Percentiles rank a stretch among this genome's conserved stretches.
These are phyloP conservation scores for Aspergillus pseudonomiae DNA, from an alignment of 2,329 filamentous ascomycete species.

Conservation along the genomic window DNA sequence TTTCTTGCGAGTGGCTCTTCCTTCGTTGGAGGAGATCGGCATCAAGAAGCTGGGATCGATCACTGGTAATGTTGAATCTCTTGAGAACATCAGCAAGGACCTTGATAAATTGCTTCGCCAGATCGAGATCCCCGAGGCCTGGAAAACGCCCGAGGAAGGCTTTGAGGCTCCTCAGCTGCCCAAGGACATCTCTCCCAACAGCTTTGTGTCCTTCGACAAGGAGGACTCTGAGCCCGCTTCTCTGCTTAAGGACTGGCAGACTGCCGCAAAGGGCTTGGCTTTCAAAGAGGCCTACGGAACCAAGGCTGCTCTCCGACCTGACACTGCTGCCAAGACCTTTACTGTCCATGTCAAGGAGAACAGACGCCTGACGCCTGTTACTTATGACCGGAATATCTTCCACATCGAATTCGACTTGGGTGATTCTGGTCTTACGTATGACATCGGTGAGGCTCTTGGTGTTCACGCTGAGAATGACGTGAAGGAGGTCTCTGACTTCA, in stretches of 20 bases:
- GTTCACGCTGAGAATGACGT: slow-evolving; percentile 95
- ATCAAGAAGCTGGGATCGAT: slow-evolving; percentile 68
- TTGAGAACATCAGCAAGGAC: slow-evolving; percentile 62
- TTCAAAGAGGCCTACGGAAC: slow-evolving; percentile 96
- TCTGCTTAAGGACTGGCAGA: slow-evolving; percentile 75
- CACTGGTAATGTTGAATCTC: slow-evolving; percentile 61
- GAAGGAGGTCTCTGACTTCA: slow-evolving; percentile 78
- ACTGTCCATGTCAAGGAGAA: slow-evolving; percentile 94
- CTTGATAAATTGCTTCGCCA: slow-evolving; percentile 71
- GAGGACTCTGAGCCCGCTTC: slow-evolving; percentile 68
- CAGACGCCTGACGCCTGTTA: slow-evolving; percentile 81
- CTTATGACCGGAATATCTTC: slow-evolving; percentile 99
- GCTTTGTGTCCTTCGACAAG: slow-evolving; percentile 81
- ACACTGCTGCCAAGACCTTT: slow-evolving; percentile 81
- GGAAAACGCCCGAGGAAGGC: slow-evolving; percentile 68
- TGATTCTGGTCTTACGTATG: slow-evolving; percentile 86
- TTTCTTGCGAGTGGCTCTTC: slow-evolving; percentile 77
- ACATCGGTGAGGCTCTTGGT: slow-evolving; percentile 95
- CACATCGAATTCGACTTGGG: slow-evolving; percentile 99
- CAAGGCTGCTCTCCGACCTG: slow-evolving; percentile 73
- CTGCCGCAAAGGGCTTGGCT: slow-evolving; percentile 79
- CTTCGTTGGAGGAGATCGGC: slow-evolving; percentile 64
- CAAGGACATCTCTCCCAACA: slow-evolving; percentile 71
- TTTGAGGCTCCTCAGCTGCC: slow-evolving; percentile 52
- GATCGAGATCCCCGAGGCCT: slow-evolving; percentile 76